Conservation (phyloP, 2,329 filamentous ascomycete species). For the Fusarium falciforme region DNA sequence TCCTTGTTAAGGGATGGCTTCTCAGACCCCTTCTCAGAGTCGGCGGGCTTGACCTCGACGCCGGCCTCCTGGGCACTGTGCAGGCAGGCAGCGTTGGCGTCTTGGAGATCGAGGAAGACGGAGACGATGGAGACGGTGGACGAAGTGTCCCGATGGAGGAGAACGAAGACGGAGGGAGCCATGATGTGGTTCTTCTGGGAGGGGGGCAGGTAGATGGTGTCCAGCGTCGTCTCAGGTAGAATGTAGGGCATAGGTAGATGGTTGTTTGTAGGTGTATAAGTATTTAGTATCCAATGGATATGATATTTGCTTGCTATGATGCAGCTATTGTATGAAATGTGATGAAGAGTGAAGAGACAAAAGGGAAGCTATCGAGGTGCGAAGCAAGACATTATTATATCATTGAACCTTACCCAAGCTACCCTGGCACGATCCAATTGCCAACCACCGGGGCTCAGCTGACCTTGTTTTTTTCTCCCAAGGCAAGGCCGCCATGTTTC, state of each 20-base stretch:
- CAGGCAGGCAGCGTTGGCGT: slow-evolving; percentile 51
- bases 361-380: background rate
- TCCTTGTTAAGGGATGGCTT: slow-evolving; percentile 31
- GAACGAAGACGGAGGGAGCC: slow-evolving; percentile 47
- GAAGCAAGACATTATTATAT: slow-evolving; percentile 39
- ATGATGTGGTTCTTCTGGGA: slow-evolving; percentile 23
- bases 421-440: slow-evolving; percentile 30
- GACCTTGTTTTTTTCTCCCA: slow-evolving; percentile 1
- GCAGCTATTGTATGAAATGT: background rate
- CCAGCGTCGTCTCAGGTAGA: background rate
- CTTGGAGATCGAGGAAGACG: slow-evolving; percentile 48
- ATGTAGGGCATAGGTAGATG: slow-evolving; percentile 16
- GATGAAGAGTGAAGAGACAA: slow-evolving; percentile 7
- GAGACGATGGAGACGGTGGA: slow-evolving; percentile 44
- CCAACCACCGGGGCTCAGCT: slow-evolving; percentile 26
- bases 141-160: slow-evolving; percentile 47
- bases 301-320: background rate
- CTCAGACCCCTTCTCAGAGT: slow-evolving; percentile 5
- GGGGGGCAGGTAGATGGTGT: slow-evolving; percentile 18
- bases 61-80: slow-evolving; percentile 44
- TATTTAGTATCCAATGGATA: background rate
- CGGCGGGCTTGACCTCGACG: slow-evolving; percentile 34
- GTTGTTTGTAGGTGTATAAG: background rate
- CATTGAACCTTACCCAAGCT: slow-evolving; percentile 16
- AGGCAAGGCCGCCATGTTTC: background rate